Evolutionary conservation across 495 filamentous ascomycete genomes (phyloP).

Genomic region (Penicillium simplicissimum): DNA sequence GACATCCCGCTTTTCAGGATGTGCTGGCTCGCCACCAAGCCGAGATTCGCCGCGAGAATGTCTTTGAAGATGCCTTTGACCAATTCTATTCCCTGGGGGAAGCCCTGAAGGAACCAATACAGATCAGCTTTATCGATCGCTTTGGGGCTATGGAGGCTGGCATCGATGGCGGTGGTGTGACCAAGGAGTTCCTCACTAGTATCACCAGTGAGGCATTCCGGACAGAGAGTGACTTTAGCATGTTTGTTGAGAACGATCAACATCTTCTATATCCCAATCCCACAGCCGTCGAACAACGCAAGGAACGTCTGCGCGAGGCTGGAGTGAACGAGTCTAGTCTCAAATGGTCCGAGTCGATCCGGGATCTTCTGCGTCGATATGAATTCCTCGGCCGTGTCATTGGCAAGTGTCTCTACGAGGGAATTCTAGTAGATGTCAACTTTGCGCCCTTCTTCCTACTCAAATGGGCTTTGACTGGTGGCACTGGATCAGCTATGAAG

Average conservation of each 20-base stretch:
- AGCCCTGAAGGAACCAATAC: slow-evolving; percentile 91
- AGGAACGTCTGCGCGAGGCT: slow-evolving; percentile 55
- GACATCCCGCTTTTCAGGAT: slow-evolving; percentile 38
- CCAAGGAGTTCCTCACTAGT: slow-evolving; percentile 94
- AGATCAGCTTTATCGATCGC: slow-evolving; percentile 94
- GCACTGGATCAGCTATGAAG: slow-evolving; percentile 55
- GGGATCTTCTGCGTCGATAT: slow-evolving; percentile 69
- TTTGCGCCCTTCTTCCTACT: slow-evolving; percentile 97
- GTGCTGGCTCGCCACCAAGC: slow-evolving; percentile 74
- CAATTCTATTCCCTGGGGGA: slow-evolving; percentile 82
- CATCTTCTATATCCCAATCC: slow-evolving; percentile 92
- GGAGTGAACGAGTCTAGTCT: slow-evolving; percentile 52
- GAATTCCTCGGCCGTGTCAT: slow-evolving; percentile 92
- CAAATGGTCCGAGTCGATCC: slow-evolving; percentile 59
- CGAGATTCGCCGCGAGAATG: slow-evolving; percentile 72
- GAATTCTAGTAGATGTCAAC: slow-evolving; percentile 88
- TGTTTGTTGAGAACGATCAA: slow-evolving; percentile 86
- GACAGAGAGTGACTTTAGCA: slow-evolving; percentile 48
- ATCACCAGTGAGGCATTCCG: slow-evolving; percentile 86
- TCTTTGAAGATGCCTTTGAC: slow-evolving; percentile 84
- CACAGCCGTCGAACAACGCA: slow-evolving; percentile 70
- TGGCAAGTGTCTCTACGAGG: slow-evolving; percentile 97
- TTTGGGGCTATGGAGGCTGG: slow-evolving; percentile 87
- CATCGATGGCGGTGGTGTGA: slow-evolving; percentile 96
- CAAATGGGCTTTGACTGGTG: slow-evolving; percentile 84